phyloP scores from a whole-genome alignment of 352 stramenopile species.

The Phytophthora sansomeana region DNA sequence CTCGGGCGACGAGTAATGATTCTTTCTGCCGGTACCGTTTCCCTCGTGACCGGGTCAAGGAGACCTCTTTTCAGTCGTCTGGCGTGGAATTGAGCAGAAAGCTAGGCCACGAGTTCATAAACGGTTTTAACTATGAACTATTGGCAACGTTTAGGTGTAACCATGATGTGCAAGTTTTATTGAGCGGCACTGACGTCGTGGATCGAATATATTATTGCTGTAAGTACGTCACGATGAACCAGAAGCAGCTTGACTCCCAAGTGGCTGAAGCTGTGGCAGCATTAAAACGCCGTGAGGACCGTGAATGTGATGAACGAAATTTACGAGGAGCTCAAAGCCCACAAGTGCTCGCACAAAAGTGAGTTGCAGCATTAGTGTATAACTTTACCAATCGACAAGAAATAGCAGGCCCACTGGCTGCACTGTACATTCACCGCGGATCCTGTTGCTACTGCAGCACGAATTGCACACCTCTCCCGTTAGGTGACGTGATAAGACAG shows the following conservation, averaged over 20 bases:
- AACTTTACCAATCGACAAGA: too few relatives aligned
- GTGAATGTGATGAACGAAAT: too few relatives aligned
- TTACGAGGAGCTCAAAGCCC: too few relatives aligned
- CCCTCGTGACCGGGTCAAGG: background rate
- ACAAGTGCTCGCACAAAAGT: too few relatives aligned
- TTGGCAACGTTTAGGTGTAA: conserved; percentile 9
- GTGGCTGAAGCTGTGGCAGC: background rate
- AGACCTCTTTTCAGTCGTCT: background rate
- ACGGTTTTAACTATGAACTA: conserved; percentile 8
- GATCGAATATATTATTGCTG: conserved; percentile 3
- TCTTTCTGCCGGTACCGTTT: conserved; percentile 4
- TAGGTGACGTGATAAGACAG: too few relatives aligned
- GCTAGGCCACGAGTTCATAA: conserved; percentile 2
- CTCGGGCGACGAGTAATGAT: background rate
- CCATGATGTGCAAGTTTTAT: background rate
- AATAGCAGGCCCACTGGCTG: too few relatives aligned
- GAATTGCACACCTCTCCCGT: too few relatives aligned
- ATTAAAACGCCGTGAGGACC: too few relatives aligned
- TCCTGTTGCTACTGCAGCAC: too few relatives aligned
- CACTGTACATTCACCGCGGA: too few relatives aligned
- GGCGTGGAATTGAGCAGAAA: background rate
- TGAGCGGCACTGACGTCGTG: background rate
- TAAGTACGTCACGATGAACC: conserved; percentile 6
- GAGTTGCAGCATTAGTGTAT: too few relatives aligned
- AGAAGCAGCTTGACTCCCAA: background rate